Evolutionary conservation across 2,329 filamentous ascomycete genomes (phyloP).

Genomic region (Grosmannia serpens): DNA sequence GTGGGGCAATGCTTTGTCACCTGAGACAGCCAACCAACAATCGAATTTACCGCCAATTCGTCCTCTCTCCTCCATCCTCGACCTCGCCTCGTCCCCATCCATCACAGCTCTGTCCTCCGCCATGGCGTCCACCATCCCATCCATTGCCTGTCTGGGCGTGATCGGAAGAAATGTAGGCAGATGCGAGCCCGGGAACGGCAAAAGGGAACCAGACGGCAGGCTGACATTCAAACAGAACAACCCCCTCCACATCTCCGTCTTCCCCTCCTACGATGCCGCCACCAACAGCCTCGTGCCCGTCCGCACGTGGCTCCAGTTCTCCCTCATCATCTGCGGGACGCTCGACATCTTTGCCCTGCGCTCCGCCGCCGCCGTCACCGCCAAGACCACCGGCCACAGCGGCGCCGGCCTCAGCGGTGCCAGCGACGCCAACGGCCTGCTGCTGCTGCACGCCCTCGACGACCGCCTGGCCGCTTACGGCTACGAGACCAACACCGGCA

Average conservation of each 20-base stretch:
- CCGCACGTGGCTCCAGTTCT: constrained; percentile 75
- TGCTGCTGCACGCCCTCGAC: constrained; percentile 84
- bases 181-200: not conserved
- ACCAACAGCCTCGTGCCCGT: constrained; percentile 42
- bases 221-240: constrained; percentile 57
- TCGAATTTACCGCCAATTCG: not conserved
- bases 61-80: not conserved
- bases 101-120: not conserved
- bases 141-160: constrained; percentile 84
- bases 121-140: constrained; percentile 56
- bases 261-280: constrained; percentile 57
- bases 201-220: not conserved
- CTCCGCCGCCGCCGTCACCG: constrained; percentile 33
- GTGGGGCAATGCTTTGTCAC: not conserved
- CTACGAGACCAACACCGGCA: constrained; percentile 90
- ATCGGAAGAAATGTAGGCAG: constrained; percentile 77
- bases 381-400: constrained; percentile 4
- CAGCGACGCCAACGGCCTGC: constrained; percentile 35
- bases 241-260: constrained; percentile 84
- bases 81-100: not conserved
- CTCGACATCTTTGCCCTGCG: constrained; percentile 91
- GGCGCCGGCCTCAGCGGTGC: constrained; percentile 58
- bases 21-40: not conserved
- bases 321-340: constrained; percentile 78
- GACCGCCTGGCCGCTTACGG: constrained; percentile 90